A percentile compares a stretch with the other conserved stretches of the same genome.
phyloP scores from a whole-genome alignment of 83 land plant species.

The Isoetes engelmannii region DNA sequence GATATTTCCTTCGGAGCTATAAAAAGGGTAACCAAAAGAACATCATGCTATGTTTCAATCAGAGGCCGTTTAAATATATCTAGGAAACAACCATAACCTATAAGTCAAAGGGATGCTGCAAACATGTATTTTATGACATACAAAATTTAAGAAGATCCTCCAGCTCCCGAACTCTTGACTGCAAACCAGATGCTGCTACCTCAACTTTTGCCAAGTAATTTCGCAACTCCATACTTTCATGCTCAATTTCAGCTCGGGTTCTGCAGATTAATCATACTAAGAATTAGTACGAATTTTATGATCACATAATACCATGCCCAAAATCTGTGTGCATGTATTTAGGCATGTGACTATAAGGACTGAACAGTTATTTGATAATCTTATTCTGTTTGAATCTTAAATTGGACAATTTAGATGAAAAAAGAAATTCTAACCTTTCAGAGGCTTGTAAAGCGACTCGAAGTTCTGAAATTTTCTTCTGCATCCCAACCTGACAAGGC shows the following conservation, averaged over 20 bases:
- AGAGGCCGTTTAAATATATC: too few relatives aligned
- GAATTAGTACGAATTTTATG: too few relatives aligned
- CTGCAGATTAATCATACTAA: conserved; percentile 8
- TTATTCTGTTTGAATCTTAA: neutral
- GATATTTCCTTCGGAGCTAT: too few relatives aligned
- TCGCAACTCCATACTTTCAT: conserved; percentile 26
- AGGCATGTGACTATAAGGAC: neutral
- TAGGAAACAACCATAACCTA: too few relatives aligned
- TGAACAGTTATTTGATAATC: neutral
- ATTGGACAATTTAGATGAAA: neutral
- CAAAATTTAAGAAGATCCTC: conserved; percentile 27
- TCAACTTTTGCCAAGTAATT: conserved; percentile 30
- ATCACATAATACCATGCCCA: too few relatives aligned
- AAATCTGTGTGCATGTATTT: neutral
- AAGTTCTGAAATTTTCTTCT: conserved; percentile 26
- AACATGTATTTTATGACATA: too few relatives aligned
- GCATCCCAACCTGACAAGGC: conserved; percentile 22
- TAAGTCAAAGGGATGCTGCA: too few relatives aligned
- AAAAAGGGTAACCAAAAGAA: too few relatives aligned
- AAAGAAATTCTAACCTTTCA: conserved; percentile 19
- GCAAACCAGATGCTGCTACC: conserved; percentile 35
- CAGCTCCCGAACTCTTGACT: conserved; percentile 32
- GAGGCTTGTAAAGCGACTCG: conserved; percentile 33
- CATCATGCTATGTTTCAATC: too few relatives aligned
- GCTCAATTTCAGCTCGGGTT: conserved; percentile 26